These are phyloP conservation scores for Vicia villosa DNA, from an alignment of 306 rosid genomes.

Conservation along the genomic window DNA sequence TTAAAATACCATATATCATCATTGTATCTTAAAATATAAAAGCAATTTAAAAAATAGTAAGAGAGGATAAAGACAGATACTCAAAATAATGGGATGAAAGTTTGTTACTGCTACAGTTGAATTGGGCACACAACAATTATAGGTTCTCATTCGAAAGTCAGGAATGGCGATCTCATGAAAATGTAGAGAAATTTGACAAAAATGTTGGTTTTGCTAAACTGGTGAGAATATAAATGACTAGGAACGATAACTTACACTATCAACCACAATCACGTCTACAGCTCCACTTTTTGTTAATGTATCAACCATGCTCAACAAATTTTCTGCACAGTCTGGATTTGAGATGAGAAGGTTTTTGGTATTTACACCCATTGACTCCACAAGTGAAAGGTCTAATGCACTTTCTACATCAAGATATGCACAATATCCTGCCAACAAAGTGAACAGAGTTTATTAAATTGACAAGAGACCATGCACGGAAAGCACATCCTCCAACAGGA, in stretches of 20 bases:
- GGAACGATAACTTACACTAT: slow-evolving; percentile 67
- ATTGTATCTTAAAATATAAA: not conserved
- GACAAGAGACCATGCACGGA: slow-evolving; percentile 1
- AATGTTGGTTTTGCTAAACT: not conserved
- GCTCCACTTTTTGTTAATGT: slow-evolving; percentile 81
- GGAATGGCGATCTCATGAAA: too few relatives aligned
- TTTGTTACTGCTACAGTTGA: not conserved
- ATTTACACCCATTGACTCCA: slow-evolving; percentile 80
- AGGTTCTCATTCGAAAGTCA: too few relatives aligned
- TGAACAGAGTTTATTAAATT: slow-evolving; percentile 25
- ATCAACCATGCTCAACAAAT: slow-evolving; percentile 70
- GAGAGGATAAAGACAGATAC: not conserved
- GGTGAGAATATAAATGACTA: not conserved
- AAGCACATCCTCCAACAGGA: too few relatives aligned
- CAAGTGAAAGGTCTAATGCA: slow-evolving; percentile 75
- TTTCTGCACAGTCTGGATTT: slow-evolving; percentile 76
- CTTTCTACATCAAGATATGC: slow-evolving; percentile 90
- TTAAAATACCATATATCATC: not conserved
- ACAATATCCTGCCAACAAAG: slow-evolving; percentile 71
- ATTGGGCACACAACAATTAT: not conserved
- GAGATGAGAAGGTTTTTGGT: slow-evolving; percentile 74
- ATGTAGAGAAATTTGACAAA: slow-evolving; percentile 17
- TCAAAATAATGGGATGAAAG: not conserved
- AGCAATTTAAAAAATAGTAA: not conserved
- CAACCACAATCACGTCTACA: slow-evolving; percentile 85